A percentile compares a stretch with the other conserved stretches of the same genome.
These are phyloP conservation scores for Spencermartinsiella ligniputridi DNA, from an alignment of 1,139 yeast species.

Conservation along the genomic window DNA sequence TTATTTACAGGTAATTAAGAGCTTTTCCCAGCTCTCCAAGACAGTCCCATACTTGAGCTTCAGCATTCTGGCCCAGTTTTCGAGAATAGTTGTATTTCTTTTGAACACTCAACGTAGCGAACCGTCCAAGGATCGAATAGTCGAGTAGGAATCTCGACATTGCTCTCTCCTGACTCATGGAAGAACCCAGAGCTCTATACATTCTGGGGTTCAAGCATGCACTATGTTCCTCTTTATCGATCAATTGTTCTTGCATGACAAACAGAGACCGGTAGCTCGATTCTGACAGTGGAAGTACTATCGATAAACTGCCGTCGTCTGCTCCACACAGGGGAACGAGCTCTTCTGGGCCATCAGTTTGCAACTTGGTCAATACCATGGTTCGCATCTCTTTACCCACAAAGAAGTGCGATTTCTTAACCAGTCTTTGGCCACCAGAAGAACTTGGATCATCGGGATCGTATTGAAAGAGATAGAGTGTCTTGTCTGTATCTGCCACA, in stretches of 20 bases:
- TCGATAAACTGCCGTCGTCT: conserved; percentile 72
- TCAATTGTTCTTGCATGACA: conserved; percentile 80
- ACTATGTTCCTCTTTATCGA: conserved; percentile 66
- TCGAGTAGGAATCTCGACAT: conserved; percentile 25
- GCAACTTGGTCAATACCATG: conserved; percentile 49
- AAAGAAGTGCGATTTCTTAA: conserved; percentile 68
- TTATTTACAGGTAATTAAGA: conserved; percentile 19
- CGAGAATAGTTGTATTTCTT: conserved; percentile 29
- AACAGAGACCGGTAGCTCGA: conserved; percentile 73
- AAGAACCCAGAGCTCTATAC: conserved; percentile 26
- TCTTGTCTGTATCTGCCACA: conserved; percentile 65
- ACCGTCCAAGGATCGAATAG: conserved; percentile 25
- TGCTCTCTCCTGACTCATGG: conserved; percentile 11
- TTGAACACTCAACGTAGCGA: conserved; percentile 22
- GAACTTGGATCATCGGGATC: conserved; percentile 92
- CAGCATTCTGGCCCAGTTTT: conserved; percentile 33
- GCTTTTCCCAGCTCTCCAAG: conserved; percentile 19
- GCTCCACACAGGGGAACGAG: conserved; percentile 56
- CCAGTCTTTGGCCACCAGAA: conserved; percentile 69
- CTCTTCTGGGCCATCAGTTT: conserved; percentile 11
- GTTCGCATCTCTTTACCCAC: conserved; percentile 59
- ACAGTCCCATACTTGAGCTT: conserved; percentile 25
- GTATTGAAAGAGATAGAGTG: conserved; percentile 74
- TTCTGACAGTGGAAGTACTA: conserved; percentile 74
- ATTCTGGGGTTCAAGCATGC: conserved; percentile 75